Conservation (phyloP, 345 rosid species). For the Lumnitzera racemosa region DNA sequence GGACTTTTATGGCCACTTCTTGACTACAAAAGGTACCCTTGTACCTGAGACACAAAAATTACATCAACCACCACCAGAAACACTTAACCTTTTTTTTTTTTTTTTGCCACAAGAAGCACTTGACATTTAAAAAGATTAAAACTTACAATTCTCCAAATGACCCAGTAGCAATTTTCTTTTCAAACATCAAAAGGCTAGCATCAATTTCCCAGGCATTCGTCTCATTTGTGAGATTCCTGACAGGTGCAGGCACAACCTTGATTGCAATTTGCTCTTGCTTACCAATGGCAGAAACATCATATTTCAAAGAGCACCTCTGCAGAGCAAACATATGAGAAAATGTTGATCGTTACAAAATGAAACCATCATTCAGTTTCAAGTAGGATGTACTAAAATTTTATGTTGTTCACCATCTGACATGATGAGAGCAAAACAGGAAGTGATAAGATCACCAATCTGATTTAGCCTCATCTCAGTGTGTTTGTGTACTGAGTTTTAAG, state of each 20-base stretch:
- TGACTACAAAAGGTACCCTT: slow-evolving; percentile 14
- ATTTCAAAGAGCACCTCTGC: slow-evolving; percentile 31
- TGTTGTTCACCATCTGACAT: too few species aligned
- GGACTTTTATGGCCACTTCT: slow-evolving; percentile 35
- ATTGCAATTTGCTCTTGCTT: slow-evolving; percentile 27
- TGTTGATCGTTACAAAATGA: too few species aligned
- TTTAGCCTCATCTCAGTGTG: too few species aligned
- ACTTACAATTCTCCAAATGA: slow-evolving; percentile 35
- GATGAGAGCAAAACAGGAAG: too few species aligned
- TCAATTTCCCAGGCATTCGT: slow-evolving; percentile 17
- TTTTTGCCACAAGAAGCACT: too few species aligned
- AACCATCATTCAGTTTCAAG: too few species aligned
- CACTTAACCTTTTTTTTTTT: not conserved
- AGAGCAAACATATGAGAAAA: not conserved
- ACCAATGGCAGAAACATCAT: slow-evolving; percentile 20
- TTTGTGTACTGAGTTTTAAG: too few species aligned
- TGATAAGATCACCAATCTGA: too few species aligned
- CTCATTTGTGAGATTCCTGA: slow-evolving; percentile 1
- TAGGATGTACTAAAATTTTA: too few species aligned
- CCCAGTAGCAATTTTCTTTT: slow-evolving; percentile 32
- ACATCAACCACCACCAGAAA: not conserved
- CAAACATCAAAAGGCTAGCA: slow-evolving; percentile 15
- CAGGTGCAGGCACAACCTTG: slow-evolving; percentile 1
- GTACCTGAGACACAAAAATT: slow-evolving; percentile 13
- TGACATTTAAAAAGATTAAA: slow-evolving; percentile 5